Percentiles rank a stretch among this genome's conserved stretches.
phyloP scores from a whole-genome alignment of 1,284 basidiomycete species.

The Sphaerobolus stellatus region DNA sequence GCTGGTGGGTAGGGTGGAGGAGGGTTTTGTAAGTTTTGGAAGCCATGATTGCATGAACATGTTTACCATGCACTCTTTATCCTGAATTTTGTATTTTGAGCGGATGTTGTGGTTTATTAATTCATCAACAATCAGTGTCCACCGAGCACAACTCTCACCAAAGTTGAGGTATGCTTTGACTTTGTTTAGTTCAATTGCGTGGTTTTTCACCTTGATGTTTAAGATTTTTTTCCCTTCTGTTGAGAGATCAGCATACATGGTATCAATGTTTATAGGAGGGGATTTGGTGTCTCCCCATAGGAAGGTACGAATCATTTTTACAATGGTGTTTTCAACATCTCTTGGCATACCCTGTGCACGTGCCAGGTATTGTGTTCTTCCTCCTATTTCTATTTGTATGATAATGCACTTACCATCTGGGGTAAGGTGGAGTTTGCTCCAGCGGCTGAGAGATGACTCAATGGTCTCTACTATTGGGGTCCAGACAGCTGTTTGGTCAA shows the following conservation, averaged over 20 bases:
- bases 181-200: slow-evolving; percentile 19
- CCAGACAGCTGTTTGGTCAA: neutral
- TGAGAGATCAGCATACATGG: neutral
- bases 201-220: slow-evolving; percentile 15
- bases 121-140: slow-evolving; percentile 16
- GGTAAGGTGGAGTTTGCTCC: neutral
- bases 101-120: neutral
- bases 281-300: neutral
- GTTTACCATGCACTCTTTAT: slow-evolving; percentile 1
- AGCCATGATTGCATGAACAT: neutral
- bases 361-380: neutral
- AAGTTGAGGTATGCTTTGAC: slow-evolving; percentile 17
- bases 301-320: neutral
- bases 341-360: slow-evolving; percentile 2
- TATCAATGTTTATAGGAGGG: neutral
- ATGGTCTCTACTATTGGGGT: neutral
- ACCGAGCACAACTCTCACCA: slow-evolving; percentile 4
- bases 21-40: neutral
- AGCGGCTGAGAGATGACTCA: neutral
- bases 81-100: neutral
- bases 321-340: neutral
- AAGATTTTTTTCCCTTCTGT: slow-evolving; percentile 8
- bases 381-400: neutral
- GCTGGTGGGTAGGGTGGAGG: neutral
- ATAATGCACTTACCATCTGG: neutral